Conservation (phyloP, 2,329 filamentous ascomycete genomes). For the Elsinoe necatrix region DNA sequence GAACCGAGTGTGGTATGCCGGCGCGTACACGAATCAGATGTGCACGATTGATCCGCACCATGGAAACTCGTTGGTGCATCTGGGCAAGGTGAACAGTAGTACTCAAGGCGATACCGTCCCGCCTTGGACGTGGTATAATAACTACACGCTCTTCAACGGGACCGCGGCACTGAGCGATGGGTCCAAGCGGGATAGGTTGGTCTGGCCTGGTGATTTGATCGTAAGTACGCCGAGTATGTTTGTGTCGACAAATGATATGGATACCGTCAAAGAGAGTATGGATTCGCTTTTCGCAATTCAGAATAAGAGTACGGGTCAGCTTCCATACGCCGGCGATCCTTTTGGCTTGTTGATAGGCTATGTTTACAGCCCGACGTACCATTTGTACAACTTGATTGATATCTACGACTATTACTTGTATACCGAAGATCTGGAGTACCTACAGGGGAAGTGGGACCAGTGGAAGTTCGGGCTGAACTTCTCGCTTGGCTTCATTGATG, state of each 20-base stretch:
- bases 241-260: constrained; percentile 43
- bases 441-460: constrained; percentile 35
- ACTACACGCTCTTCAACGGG: constrained; percentile 35
- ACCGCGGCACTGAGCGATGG: constrained; percentile 41
- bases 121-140: constrained; percentile 34
- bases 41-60: constrained; percentile 31
- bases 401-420: constrained; percentile 37
- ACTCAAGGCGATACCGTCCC: constrained; percentile 25
- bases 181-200: constrained; percentile 50
- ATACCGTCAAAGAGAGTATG: constrained; percentile 19
- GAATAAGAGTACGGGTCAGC: constrained; percentile 23
- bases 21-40: constrained; percentile 28
- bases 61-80: constrained; percentile 31
- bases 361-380: constrained; percentile 49
- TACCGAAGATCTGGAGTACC: constrained; percentile 33
- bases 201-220: constrained; percentile 56
- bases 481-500: constrained; percentile 35
- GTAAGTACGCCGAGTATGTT: constrained; percentile 48
- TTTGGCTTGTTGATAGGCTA: constrained; percentile 40
- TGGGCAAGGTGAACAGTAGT: constrained; percentile 27
- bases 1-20: constrained; percentile 39
- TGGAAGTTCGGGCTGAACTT: constrained; percentile 39
- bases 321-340: constrained; percentile 30
- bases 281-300: constrained; percentile 25
- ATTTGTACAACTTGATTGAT: constrained; percentile 43